phyloP scores from a whole-genome alignment of 371 early-diverging fungal genomes.

The Apophysomyces trapeziformis region DNA sequence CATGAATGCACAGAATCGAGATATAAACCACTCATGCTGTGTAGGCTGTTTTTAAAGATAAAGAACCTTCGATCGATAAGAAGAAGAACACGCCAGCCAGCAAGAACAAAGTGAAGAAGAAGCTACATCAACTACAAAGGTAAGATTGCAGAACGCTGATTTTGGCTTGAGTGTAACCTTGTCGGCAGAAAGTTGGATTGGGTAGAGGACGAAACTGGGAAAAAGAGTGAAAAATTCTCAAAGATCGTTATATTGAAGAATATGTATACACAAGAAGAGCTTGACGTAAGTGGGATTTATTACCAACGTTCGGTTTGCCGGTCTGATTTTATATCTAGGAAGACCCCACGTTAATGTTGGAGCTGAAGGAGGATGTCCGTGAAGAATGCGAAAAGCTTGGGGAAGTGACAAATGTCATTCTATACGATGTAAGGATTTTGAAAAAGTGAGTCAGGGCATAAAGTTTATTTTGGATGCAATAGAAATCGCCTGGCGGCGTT shows the following conservation, averaged over 20 bases:
- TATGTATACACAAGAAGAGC: slow-evolving; percentile 90
- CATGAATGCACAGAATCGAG: slow-evolving; percentile 8
- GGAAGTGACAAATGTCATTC: slow-evolving; percentile 87
- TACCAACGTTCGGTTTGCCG: background rate
- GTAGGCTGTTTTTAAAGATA: slow-evolving; percentile 76
- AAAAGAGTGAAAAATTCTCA: slow-evolving; percentile 73
- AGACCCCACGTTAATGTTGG: slow-evolving; percentile 86
- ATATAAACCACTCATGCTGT: background rate
- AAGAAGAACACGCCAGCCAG: slow-evolving; percentile 50
- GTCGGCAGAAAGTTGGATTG: slow-evolving; percentile 83
- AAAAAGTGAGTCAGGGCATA: background rate
- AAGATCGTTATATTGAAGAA: slow-evolving; percentile 90
- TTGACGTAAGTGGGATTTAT: slow-evolving; percentile 63
- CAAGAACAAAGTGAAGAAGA: slow-evolving; percentile 69
- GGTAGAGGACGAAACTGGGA: slow-evolving; percentile 81
- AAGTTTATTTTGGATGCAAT: background rate
- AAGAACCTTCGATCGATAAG: slow-evolving; percentile 39
- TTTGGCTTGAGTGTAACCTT: background rate
- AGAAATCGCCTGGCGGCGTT: slow-evolving; percentile 86
- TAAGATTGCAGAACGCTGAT: slow-evolving; percentile 14
- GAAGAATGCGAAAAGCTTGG: slow-evolving; percentile 93
- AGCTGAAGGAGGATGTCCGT: slow-evolving; percentile 92
- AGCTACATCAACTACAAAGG: slow-evolving; percentile 79
- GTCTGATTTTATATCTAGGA: slow-evolving; percentile 44
- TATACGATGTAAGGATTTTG: slow-evolving; percentile 76